phyloP scores from a whole-genome alignment of 2,329 filamentous ascomycete species.

The Triangularia verruculosa region DNA sequence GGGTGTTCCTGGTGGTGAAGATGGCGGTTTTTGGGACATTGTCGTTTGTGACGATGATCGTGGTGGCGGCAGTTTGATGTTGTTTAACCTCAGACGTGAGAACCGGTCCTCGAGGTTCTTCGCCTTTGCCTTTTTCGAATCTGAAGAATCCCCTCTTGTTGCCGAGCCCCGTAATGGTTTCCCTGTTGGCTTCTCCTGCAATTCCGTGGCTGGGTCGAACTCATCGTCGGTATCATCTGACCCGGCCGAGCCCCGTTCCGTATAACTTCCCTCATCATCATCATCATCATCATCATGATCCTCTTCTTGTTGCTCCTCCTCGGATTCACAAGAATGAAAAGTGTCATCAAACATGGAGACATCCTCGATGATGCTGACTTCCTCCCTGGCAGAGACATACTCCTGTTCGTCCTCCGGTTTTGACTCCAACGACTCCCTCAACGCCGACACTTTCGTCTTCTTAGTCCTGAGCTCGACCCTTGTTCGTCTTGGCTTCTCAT shows the following conservation, averaged over 20 bases:
- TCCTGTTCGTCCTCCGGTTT: conserved; percentile 19
- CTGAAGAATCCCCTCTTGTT: neutral
- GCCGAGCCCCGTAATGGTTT: neutral
- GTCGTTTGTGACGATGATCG: neutral
- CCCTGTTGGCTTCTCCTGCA: neutral
- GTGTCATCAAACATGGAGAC: conserved; percentile 22
- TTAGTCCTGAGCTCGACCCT: conserved; percentile 24
- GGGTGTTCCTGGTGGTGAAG: conserved; percentile 17
- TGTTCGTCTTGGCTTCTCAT: conserved; percentile 9
- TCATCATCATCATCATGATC: conserved; percentile 9
- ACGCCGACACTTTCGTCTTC: conserved; percentile 10
- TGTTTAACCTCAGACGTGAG: neutral
- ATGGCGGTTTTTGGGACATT: neutral
- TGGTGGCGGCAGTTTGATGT: neutral
- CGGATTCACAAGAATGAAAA: conserved; percentile 18
- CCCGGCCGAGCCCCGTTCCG: neutral
- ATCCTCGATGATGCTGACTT: conserved; percentile 25
- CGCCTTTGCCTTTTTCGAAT: neutral
- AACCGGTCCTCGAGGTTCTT: neutral
- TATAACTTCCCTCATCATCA: conserved; percentile 2
- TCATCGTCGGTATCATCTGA: neutral
- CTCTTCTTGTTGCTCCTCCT: conserved; percentile 13
- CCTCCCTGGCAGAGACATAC: conserved; percentile 24
- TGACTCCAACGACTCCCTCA: conserved; percentile 3
- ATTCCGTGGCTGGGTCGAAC: neutral